Conservation (phyloP, 495 filamentous ascomycete genomes). For the Aspergillus nanangensis region DNA sequence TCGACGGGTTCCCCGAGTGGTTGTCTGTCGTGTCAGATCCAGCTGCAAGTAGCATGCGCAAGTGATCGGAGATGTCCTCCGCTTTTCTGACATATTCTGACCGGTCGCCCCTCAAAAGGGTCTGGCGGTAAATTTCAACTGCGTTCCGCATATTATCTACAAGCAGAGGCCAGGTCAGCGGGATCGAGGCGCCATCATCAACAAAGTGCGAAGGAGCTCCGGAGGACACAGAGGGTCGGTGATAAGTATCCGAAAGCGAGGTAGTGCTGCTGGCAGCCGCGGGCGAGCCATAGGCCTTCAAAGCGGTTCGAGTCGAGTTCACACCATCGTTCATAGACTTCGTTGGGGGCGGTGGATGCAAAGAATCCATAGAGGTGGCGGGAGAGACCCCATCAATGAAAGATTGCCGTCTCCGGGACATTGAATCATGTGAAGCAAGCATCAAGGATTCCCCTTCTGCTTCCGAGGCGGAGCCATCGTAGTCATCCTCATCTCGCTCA, state of each 20-base stretch:
- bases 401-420: slow-evolving; percentile 58
- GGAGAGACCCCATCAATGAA: slow-evolving; percentile 76
- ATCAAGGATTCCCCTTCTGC: slow-evolving; percentile 65
- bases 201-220: slow-evolving; percentile 76
- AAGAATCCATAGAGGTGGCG: slow-evolving; percentile 86
- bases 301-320: slow-evolving; percentile 17
- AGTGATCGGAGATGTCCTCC: slow-evolving; percentile 95
- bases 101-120: slow-evolving; percentile 71
- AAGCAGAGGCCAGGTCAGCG: slow-evolving; percentile 81
- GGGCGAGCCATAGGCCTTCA: slow-evolving; percentile 20
- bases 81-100: slow-evolving; percentile 88
- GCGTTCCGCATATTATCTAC: slow-evolving; percentile 87
- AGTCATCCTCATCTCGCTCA: slow-evolving; percentile 76
- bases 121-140: slow-evolving; percentile 81
- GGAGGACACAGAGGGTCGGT: slow-evolving; percentile 50
- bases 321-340: slow-evolving; percentile 26
- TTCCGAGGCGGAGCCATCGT: slow-evolving; percentile 85
- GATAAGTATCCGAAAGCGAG: slow-evolving; percentile 31
- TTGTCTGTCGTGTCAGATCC: slow-evolving; percentile 97
- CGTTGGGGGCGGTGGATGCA: slow-evolving; percentile 57
- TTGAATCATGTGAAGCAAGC: slow-evolving; percentile 53
- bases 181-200: slow-evolving; percentile 70
- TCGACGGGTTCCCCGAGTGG: slow-evolving; percentile 97
- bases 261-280: slow-evolving; percentile 27
- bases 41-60: slow-evolving; percentile 88